Percentiles rank a stretch among this genome's conserved stretches.
Evolutionary conservation across 352 stramenopile genomes (phyloP).

Genomic region (Globisporangium takayamanum): DNA sequence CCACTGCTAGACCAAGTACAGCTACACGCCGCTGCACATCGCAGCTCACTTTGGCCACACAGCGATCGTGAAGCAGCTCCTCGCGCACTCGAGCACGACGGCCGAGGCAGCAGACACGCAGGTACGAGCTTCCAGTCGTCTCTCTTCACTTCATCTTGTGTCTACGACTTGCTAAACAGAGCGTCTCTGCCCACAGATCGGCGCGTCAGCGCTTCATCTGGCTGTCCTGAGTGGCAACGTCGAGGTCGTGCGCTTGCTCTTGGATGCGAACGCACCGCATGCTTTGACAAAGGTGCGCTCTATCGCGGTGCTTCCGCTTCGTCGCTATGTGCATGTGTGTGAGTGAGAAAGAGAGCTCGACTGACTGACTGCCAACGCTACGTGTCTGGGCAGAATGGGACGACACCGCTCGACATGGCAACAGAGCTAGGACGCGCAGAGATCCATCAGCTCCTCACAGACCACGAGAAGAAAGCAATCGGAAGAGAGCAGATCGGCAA

Average conservation of each 20-base stretch:
- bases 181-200: slow-evolving; percentile 22
- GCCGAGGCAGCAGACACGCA: slow-evolving; percentile 24
- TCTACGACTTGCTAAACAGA: not conserved
- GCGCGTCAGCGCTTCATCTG: slow-evolving; percentile 54
- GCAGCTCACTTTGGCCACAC: slow-evolving; percentile 56
- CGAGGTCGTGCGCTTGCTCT: slow-evolving; percentile 42
- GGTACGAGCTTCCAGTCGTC: slow-evolving; percentile 10
- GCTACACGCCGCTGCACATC: slow-evolving; percentile 63
- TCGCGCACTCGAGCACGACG: slow-evolving; percentile 16
- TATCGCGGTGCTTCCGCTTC: not conserved
- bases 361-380: slow-evolving; percentile 1
- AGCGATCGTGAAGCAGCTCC: slow-evolving; percentile 40
- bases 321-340: not conserved
- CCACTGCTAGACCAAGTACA: slow-evolving; percentile 38
- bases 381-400: slow-evolving; percentile 27
- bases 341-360: too few relatives aligned
- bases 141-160: not conserved
- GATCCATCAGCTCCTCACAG: slow-evolving; percentile 27
- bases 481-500: slow-evolving; percentile 32
- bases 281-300: slow-evolving; percentile 35
- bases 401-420: slow-evolving; percentile 52
- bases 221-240: slow-evolving; percentile 43
- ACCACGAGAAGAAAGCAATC: slow-evolving; percentile 26
- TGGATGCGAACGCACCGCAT: slow-evolving; percentile 27
- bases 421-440: slow-evolving; percentile 27